A percentile compares a stretch with the other conserved stretches of the same genome.
phyloP scores from a whole-genome alignment of 148 eudicot species.

The Salicornia ramosissima region DNA sequence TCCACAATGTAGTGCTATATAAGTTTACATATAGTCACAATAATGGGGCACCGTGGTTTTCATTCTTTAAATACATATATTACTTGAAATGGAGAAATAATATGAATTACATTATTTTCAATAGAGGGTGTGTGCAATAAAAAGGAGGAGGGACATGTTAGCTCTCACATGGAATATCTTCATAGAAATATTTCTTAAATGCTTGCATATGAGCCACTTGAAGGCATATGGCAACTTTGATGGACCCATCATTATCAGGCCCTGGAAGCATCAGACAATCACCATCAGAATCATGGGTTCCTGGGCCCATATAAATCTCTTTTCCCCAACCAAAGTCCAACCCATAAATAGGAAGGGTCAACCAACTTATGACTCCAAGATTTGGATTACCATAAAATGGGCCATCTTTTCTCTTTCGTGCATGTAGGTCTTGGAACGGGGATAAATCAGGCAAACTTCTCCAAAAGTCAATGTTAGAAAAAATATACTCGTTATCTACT shows the following conservation, averaged over 20 bases:
- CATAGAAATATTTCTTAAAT: conserved; percentile 31
- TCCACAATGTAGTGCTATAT: too few species aligned
- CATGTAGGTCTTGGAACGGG: conserved; percentile 22
- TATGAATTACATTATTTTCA: too few species aligned
- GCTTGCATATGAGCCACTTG: conserved; percentile 29
- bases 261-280: conserved; percentile 36
- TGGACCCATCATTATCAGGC: conserved; percentile 29
- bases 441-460: conserved; percentile 23
- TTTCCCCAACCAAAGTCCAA: conserved; percentile 46
- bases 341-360: conserved; percentile 41
- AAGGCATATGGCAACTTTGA: conserved; percentile 34
- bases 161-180: conserved; percentile 14
- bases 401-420: conserved; percentile 2
- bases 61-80: too few species aligned
- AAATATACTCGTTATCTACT: conserved; percentile 31
- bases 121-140: too few species aligned
- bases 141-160: not conserved
- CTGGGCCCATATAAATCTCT: conserved; percentile 48
- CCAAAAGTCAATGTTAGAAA: conserved; percentile 30
- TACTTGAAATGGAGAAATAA: too few species aligned
- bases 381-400: conserved; percentile 35
- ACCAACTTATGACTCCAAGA: conserved; percentile 40
- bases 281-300: conserved; percentile 36
- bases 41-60: too few species aligned
- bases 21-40: too few species aligned